Base-by-base conservation (phyloP, 2,329 filamentous ascomycete genomes). In the Chrysosphaeria jannelii region DNA sequence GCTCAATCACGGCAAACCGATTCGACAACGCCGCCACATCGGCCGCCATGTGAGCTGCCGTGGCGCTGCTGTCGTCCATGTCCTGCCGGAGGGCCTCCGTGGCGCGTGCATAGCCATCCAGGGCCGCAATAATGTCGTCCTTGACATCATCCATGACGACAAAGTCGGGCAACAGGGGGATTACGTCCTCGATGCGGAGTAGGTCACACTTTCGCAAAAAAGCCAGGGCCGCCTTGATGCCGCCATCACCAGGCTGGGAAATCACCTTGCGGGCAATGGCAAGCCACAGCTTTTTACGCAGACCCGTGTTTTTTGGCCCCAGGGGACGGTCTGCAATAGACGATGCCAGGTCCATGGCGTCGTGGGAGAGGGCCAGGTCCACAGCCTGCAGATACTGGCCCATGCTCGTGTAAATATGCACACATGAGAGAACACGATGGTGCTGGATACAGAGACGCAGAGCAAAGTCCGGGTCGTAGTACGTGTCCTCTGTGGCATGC, bases 131-230 rank as follows among this genome's bases (percentile, higher is more conserved):
- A 18, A 97, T 93, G 41, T 97, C 85, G 31, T 93, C 79, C 40
- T 93, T 91, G 56, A 97, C 97, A 42, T 93, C 85, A 39, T 97
- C 85, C 30, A 97, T 93, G 24, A 93, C 72, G 13, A 93, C 78
- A 39, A 97, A 97, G 41, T 97, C 85, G 0, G 85, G 85, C 46
- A 97, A 97, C 50, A 97, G 91, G 0, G 85, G 85, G 19, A 97
- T 93, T 14, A 97, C 48, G 37, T 97, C 85, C 46, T 97, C 85
- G 31, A 97, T 97, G 31, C 71, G 69, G 23, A 97, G 59, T 8
- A 93, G 54, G 29, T 91, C 78, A 40, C 81, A 91, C 7, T 76
- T 67, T 34, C 76, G 75, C 8, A 93, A 55, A 38, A 97, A 91
- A 30, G 88, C 75, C 33, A 97, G 89, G 3, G 85, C 85, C 15